A percentile compares a stretch with the other conserved stretches of the same genome.
phyloP scores from a whole-genome alignment of 306 rosid genomes.

The Vigna mungo region DNA sequence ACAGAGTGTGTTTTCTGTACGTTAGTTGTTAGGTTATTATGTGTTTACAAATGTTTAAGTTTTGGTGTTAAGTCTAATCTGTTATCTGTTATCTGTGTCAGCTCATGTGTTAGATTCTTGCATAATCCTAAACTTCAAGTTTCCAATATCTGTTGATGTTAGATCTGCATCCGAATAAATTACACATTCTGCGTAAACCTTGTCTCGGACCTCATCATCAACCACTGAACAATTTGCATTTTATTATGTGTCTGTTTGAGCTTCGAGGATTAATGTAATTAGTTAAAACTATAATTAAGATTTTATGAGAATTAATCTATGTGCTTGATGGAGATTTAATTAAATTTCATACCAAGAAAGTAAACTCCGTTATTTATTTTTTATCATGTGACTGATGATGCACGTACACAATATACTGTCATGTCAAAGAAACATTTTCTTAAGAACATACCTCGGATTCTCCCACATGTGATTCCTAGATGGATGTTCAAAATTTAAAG shows the following conservation, averaged over 20 bases:
- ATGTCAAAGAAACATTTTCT: neutral
- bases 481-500: neutral
- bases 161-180: constrained; percentile 35
- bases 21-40: neutral
- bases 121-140: neutral
- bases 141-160: constrained; percentile 34
- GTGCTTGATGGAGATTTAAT: too few species aligned
- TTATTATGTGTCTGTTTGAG: too few species aligned
- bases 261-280: too few species aligned
- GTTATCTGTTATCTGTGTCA: neutral
- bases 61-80: neutral
- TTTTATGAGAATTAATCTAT: too few species aligned
- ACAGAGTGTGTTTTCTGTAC: neutral
- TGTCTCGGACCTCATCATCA: neutral
- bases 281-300: too few species aligned
- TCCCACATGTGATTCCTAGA: neutral
- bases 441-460: constrained; percentile 25
- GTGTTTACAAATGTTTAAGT: neutral
- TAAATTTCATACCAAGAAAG: too few species aligned
- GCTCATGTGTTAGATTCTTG: constrained; percentile 19
- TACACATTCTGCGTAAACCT: neutral
- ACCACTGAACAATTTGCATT: neutral
- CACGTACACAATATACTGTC: neutral
- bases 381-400: neutral
- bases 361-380: too few species aligned